Base-by-base conservation (phyloP, 371 early-diverging fungal species). In the Rhizopus arrhizus region DNA sequence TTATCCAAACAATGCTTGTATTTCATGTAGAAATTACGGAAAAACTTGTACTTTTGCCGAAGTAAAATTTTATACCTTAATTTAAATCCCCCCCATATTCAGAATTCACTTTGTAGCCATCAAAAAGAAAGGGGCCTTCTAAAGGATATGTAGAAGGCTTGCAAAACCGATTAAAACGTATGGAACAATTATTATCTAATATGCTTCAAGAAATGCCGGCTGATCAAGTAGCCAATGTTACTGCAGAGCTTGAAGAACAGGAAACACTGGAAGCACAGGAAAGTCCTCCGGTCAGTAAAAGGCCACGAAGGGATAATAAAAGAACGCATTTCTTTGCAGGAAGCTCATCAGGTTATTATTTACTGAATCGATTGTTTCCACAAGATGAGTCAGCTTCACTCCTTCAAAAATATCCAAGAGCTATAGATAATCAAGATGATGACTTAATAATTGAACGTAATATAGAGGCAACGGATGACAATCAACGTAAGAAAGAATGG, bases 311-410 rank as follows among this genome's bases (percentile, higher is more conserved):
- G 10, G 36, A 56, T 11, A 35, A 47, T 31, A 53, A 33, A 28
- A 33, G 29, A 0, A 47, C 68, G 61, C 8, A 49, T 60, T 43
- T 60, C 59, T 5, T 78, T 36, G 54, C 73, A 35, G 78, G 78
- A 13, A 73, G 75, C 29, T 78, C 78, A 0, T 78, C 78, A 3
- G 78, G 78, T 3, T 59, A 73, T 11, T 73, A 78, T 61, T 35
- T 78, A 22, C 45, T 78, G 45, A 63, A 58, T 31, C 56, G 66
- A 38, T 28, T 73, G 22, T 68, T 73, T 45, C 61, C 69, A 2
- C 46, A 61, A 36, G 55, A 64, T 12, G 38, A 34, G 9, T 8
- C 48, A 11, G 28, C 32, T 36, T 12, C 38, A 4, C 11, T 29
- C 13, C 11, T 0, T 29, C 36, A 28, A 10, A 47, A 33, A 29